These are phyloP conservation scores for Ceraceosorus guamensis DNA, from an alignment of 1,284 basidiomycete genomes.

Conservation along the genomic window DNA sequence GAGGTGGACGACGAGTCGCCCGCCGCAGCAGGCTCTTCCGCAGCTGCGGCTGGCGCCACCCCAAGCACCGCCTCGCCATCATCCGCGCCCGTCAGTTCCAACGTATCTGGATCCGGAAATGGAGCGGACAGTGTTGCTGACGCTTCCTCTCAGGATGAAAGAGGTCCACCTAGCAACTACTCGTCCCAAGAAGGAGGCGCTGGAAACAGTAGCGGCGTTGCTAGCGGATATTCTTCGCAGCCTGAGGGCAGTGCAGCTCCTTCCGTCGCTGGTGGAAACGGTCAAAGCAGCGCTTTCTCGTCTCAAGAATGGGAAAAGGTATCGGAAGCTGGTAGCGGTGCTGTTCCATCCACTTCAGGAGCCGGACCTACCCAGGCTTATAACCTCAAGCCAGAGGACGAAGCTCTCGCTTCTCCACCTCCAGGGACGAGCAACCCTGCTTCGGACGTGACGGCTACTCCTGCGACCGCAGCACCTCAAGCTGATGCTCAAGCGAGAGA, in stretches of 20 bases:
- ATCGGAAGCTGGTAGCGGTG: background rate
- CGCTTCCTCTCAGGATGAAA: background rate
- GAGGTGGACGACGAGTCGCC: slow-evolving; percentile 26
- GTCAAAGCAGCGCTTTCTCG: background rate
- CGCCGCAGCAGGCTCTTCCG: background rate
- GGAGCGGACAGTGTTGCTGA: background rate
- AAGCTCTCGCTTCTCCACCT: too few species aligned
- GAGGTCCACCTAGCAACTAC: background rate
- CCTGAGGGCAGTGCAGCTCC: background rate
- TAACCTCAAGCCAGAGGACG: too few species aligned
- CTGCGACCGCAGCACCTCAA: too few species aligned
- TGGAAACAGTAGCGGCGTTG: background rate
- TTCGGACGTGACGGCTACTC: too few species aligned
- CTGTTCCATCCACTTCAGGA: too few species aligned
- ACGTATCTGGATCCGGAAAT: background rate
- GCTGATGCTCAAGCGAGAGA: too few species aligned
- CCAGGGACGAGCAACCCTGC: too few species aligned
- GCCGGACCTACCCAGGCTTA: too few species aligned
- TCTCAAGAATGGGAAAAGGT: slow-evolving; percentile 11
- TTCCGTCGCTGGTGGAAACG: background rate
- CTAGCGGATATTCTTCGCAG: background rate
- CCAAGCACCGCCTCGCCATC: background rate
- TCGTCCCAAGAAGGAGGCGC: background rate
- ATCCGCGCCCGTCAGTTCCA: background rate
- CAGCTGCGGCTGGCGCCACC: background rate